Evolutionary conservation across 768 basidiomycete species (phyloP), one percentile per base, ranked within the genome.

Genomic region (Mycena amicta): DNA sequence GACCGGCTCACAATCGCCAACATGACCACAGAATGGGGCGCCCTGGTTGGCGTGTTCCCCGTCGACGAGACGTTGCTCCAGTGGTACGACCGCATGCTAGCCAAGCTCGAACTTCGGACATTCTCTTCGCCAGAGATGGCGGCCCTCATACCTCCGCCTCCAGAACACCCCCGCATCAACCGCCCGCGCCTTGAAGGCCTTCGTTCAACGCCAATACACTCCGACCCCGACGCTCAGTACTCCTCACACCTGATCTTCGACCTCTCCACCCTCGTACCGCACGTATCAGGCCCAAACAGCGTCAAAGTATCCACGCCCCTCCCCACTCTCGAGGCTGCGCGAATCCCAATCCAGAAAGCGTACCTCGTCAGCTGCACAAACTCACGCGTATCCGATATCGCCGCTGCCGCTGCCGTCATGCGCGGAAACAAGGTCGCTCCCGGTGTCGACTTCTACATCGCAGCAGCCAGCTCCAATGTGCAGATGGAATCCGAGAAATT

Each of bases 1-100:
- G 95, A 98, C 66, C 85, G 97, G 40, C 80, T 99, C 46, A 95
- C 96, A 0, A 98, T 98, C 64, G 80, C 95, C n/a, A 98, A 99
- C 73, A 99, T 98, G 97, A 98, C 97, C 4, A 98, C 97, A 28
- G 97, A 99, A 73, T 99, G 97, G 97, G 97, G 97, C 43, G 97
- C 97, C 2, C 83, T 99, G 2, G 95, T 86, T 6, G 97, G 97
- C 29, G 86, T 97, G 5, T 98, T 99, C 78, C 95, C 96, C 0
- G 88, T 93, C 4, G 97, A 99, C 68, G 80, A 86, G 20, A 86
- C 83, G 8, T 82, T 95, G 20, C 68, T 95, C 31, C 72, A 84
- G 26, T 99, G 95, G 95, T 99, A 98, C 71, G 89, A 92, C 43
- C 75, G 77, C 4, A 77, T 83, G 13, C 72, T 96, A 60, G 80